Evolutionary conservation across 495 filamentous ascomycete species (phyloP).

Genomic region (Lepraria neglecta): DNA sequence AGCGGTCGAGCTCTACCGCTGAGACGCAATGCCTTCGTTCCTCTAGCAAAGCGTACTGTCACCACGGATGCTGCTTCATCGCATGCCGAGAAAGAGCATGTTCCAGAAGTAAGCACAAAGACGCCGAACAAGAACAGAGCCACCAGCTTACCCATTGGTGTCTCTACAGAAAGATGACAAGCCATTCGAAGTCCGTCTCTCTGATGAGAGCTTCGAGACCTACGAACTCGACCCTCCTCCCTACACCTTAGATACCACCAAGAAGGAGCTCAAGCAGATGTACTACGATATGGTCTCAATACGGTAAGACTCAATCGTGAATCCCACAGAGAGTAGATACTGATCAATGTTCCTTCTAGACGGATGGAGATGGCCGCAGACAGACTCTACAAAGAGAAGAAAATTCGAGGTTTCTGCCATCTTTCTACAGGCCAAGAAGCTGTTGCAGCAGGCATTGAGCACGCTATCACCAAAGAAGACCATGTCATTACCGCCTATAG

Average conservation of each 20-base stretch:
- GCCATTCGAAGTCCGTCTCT: slow-evolving; percentile 85
- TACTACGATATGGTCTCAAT: slow-evolving; percentile 95
- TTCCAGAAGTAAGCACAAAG: slow-evolving; percentile 40
- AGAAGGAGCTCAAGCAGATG: slow-evolving; percentile 97
- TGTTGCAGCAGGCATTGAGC: slow-evolving; percentile 93
- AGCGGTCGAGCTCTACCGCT: slow-evolving; percentile 19
- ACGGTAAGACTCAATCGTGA: slow-evolving; percentile 51
- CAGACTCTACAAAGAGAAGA: slow-evolving; percentile 98
- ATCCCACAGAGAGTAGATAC: slow-evolving; percentile 11
- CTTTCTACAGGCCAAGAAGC: slow-evolving; percentile 96
- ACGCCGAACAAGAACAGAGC: not conserved
- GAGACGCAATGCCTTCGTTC: slow-evolving; percentile 11
- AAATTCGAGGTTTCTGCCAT: slow-evolving; percentile 99
- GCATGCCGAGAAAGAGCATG: slow-evolving; percentile 76
- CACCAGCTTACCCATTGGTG: not conserved
- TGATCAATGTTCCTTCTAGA: slow-evolving; percentile 40
- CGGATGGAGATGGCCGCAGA: slow-evolving; percentile 99
- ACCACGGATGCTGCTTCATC: slow-evolving; percentile 91
- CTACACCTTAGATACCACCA: slow-evolving; percentile 86
- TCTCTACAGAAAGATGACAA: slow-evolving; percentile 75
- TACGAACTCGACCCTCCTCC: slow-evolving; percentile 95
- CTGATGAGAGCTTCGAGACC: slow-evolving; percentile 97
- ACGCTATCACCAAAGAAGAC: slow-evolving; percentile 83
- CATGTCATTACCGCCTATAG: slow-evolving; percentile 96
- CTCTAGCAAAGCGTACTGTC: slow-evolving; percentile 52